Conservation (phyloP, 305 asterid species). For the Andrographis paniculata region DNA sequence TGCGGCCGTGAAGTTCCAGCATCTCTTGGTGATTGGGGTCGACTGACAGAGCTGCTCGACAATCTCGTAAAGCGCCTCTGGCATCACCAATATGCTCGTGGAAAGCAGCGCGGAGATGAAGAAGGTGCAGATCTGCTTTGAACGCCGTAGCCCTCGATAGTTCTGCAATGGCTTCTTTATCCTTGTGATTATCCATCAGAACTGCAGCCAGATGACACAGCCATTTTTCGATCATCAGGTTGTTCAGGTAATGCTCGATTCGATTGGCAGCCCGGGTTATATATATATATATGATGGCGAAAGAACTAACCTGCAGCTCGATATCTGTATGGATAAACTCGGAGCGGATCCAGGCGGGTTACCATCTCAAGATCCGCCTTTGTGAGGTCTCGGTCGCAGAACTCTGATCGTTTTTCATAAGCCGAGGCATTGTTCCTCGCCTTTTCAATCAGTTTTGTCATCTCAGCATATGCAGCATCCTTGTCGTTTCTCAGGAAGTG, state of each 20-base stretch:
- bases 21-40: constrained; percentile 98
- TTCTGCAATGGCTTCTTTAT: constrained; percentile 85
- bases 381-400: constrained; percentile 84
- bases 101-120: constrained; percentile 92
- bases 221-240: no score
- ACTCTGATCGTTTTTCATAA: constrained; percentile 91
- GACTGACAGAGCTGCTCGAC: constrained; percentile 95
- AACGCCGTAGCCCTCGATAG: constrained; percentile 83
- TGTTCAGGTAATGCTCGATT: no score
- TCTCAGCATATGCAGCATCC: constrained; percentile 81
- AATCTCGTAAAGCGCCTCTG: constrained; percentile 78
- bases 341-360: constrained; percentile 79
- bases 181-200: constrained; percentile 91
- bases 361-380: constrained; percentile 92
- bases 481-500: constrained; percentile 78
- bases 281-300: no score
- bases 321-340: constrained; percentile 91
- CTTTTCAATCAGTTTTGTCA: constrained; percentile 85
- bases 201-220: constrained; percentile 25
- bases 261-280: no score
- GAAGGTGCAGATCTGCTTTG: constrained; percentile 92
- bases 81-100: constrained; percentile 89
- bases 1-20: constrained; percentile 94
- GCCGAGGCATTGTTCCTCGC: constrained; percentile 87
- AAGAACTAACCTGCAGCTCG: constrained; percentile 98